Percentiles rank a stretch among this genome's conserved stretches.
Evolutionary conservation across 371 early-diverging fungal species (phyloP).

Genomic region (Paramicrosporidium saccamoebae): DNA sequence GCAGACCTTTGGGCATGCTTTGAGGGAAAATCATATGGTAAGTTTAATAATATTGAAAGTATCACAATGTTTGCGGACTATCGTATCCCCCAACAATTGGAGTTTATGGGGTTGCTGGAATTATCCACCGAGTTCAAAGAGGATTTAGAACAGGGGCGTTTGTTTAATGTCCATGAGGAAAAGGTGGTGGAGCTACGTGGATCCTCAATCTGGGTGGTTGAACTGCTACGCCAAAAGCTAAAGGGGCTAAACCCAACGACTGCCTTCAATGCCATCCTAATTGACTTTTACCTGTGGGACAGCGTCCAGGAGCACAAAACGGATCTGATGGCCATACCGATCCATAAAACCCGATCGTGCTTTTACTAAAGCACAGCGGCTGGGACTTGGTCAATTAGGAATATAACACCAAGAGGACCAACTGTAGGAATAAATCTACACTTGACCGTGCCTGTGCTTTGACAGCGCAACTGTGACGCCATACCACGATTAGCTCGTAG

Average conservation of each 20-base stretch:
- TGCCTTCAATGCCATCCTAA: constrained; percentile 29
- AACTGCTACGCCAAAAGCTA: constrained; percentile 18
- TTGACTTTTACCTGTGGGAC: constrained; percentile 69
- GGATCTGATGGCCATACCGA: constrained; percentile 19
- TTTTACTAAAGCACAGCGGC: constrained; percentile 13
- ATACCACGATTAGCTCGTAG: no score
- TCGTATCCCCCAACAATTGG: constrained; percentile 24
- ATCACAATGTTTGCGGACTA: constrained; percentile 85
- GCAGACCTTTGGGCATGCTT: constrained; percentile 73
- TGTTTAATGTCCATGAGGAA: constrained; percentile 17
- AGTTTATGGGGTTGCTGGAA: constrained; percentile 22
- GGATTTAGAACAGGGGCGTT: constrained; percentile 4
- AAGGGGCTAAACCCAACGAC: constrained; percentile 5
- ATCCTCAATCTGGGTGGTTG: constrained; percentile 49
- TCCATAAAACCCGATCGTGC: constrained; percentile 37
- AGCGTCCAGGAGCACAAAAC: constrained; percentile 25
- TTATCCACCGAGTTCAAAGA: constrained; percentile 14
- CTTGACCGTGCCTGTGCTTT: no score
- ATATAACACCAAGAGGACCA: no score
- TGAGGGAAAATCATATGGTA: constrained; percentile 20
- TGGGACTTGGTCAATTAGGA: neutral
- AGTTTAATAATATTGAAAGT: constrained; percentile 32
- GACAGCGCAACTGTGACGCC: no score
- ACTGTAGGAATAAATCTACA: no score
- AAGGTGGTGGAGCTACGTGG: constrained; percentile 65